Evolutionary conservation across 495 filamentous ascomycete species (phyloP), one percentile per base, ranked within the genome.

Genomic region (Penicillium maclennaniae): DNA sequence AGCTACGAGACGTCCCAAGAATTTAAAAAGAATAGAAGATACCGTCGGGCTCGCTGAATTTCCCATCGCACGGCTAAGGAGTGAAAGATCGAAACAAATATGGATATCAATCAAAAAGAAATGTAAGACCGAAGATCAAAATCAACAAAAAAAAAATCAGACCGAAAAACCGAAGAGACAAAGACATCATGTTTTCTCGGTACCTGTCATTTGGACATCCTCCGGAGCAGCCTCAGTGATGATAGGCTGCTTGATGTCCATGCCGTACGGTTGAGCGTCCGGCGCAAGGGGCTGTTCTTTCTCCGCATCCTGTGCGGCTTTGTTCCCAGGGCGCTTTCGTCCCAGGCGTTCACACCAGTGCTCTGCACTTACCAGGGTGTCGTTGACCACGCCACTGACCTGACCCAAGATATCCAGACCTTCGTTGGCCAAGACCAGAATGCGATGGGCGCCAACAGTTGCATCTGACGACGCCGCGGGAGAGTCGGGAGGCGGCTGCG

Each of bases 321-420:
- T 63, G 39, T 62, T 54, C 8, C 62, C 65, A 8, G 69, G 65
- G 16, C 68, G 68, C 65, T 80, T 78, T 57, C 77, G 79, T 16
- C 88, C 87, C 28, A 95, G 70, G 16, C 84, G 76, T 37, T 87
- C 83, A 54, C 88, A 87, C 92, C 92, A 96, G 61, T 84, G 81
- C 67, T 96, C 91, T 5, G 92, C 92, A 61, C 85, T 89, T 34
- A 83, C 78, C 26, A 96, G 82, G 4, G 92, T 95, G n/a, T 85
- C 82, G 59, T 90, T 85, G 21, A 96, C 81, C 0, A 92, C 85
- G 0, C 81, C 82, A 21, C 81, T 88, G 39, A 97, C 89, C 63
- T 95, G 87, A 0, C 79, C 75, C 79, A 96, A 87, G 81, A 95
- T 92, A 56, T 95, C 88, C 20, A 97, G 77, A 3, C 89, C 88